Evolutionary conservation across 2,329 filamentous ascomycete species (phyloP).

Genomic region (Fusarium sp.): DNA sequence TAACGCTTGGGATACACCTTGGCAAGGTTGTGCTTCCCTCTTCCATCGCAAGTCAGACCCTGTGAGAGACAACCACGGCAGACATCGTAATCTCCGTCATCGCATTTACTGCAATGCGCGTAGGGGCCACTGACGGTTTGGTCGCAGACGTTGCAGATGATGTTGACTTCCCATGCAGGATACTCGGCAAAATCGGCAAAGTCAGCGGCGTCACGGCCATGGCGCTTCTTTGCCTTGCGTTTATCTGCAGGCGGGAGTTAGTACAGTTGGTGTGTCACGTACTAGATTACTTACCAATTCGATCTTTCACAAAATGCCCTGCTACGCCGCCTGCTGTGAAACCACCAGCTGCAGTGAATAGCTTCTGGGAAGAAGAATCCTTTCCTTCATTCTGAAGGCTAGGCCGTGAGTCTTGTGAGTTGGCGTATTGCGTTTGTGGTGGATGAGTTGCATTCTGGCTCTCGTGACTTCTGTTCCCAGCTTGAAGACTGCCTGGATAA

Average conservation of each 20-base stretch:
- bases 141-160: constrained; percentile 26
- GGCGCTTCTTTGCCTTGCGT: constrained; percentile 35
- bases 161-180: constrained; percentile 10
- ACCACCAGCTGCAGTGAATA: constrained; percentile 27
- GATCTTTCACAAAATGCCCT: constrained; percentile 33
- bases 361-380: background rate
- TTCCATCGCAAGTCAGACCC: constrained; percentile 15
- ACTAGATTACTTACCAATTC: constrained; percentile 5
- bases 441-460: background rate
- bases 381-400: background rate
- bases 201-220: constrained; percentile 14
- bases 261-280: accelerated
- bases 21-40: constrained; percentile 27
- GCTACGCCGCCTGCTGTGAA: constrained; percentile 35
- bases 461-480: background rate
- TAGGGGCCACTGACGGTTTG: constrained; percentile 30
- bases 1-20: constrained; percentile 37
- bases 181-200: constrained; percentile 33
- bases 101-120: constrained; percentile 35
- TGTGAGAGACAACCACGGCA: constrained; percentile 32
- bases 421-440: constrained; percentile 1
- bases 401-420: background rate
- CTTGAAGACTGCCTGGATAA: constrained; percentile 2
- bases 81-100: constrained; percentile 32
- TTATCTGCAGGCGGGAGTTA: constrained; percentile 1